Evolutionary conservation across 2,329 filamentous ascomycete species (phyloP).

Genomic region (Monilinia polystroma): DNA sequence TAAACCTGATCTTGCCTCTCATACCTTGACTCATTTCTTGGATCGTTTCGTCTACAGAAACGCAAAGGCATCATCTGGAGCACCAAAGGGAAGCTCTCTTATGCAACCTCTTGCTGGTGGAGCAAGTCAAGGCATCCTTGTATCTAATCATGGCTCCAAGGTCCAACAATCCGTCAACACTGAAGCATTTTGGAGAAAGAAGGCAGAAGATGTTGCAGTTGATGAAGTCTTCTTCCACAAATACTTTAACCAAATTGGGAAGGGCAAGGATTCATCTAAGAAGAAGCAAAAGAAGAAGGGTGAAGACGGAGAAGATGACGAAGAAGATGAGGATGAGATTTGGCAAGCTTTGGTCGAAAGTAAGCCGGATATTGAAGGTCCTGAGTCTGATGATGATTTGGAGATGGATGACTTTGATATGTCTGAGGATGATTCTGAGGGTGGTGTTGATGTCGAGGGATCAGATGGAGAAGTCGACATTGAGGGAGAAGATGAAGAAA

Average conservation of each 20-base stretch:
- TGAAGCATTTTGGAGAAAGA: conserved; percentile 88
- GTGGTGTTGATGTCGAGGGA: conserved; percentile 47
- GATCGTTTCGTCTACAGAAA: conserved; percentile 99
- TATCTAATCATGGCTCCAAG: conserved; percentile 48
- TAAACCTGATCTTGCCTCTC: conserved; percentile 86
- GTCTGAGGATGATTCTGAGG: conserved; percentile 49
- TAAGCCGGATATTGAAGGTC: conserved; percentile 70
- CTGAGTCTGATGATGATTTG: conserved; percentile 51
- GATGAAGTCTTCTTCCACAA: conserved; percentile 98
- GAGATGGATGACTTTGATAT: conserved; percentile 56
- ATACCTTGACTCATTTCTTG: conserved; percentile 91
- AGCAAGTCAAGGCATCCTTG: conserved; percentile 58
- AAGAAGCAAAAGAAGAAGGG: conserved; percentile 55
- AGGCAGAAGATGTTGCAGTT: conserved; percentile 78
- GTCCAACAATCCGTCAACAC: conserved; percentile 72
- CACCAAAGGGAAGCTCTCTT: conserved; percentile 77
- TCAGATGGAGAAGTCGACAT: conserved; percentile 42
- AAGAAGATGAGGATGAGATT: conserved; percentile 67
- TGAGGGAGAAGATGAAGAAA: conserved; percentile 31
- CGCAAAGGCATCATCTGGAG: conserved; percentile 66
- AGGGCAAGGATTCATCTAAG: conserved; percentile 54
- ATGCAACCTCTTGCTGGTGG: conserved; percentile 86
- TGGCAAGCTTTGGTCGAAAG: conserved; percentile 88
- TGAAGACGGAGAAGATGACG: conserved; percentile 48
- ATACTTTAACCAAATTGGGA: conserved; percentile 81